Percentiles rank a stretch among this genome's conserved stretches.
Conservation (phyloP, 2,329 filamentous ascomycete genomes). For the Beauveria scarabaeidicola region DNA sequence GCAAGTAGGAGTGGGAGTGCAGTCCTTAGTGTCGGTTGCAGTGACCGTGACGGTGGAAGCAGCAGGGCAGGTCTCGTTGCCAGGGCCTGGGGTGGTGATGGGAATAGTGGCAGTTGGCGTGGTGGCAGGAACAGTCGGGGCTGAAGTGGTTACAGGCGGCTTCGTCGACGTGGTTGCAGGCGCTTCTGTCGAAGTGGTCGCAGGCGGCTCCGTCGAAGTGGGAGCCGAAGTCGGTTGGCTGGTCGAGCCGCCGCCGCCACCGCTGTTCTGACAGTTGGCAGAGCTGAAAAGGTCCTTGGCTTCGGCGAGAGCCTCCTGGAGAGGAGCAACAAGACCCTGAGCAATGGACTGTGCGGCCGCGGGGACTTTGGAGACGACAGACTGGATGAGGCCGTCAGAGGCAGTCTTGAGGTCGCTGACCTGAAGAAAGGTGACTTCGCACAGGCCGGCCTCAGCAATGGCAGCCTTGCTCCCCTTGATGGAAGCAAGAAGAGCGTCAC, state of each 20-base stretch:
- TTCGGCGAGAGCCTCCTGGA: slow-evolving; percentile 18
- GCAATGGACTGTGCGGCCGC: slow-evolving; percentile 21
- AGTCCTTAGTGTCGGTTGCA: slow-evolving; percentile 7
- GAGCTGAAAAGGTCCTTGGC: slow-evolving; percentile 19
- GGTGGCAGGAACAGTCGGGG: slow-evolving; percentile 5
- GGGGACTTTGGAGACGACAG: slow-evolving; percentile 23
- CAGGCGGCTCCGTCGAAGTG: not conserved
- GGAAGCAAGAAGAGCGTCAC: slow-evolving; percentile 17
- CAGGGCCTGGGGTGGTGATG: slow-evolving; percentile 3
- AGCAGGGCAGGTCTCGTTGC: slow-evolving; percentile 7
- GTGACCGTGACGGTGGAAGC: slow-evolving; percentile 9
- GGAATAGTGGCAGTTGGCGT: not conserved
- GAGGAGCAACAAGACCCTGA: slow-evolving; percentile 17
- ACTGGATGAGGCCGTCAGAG: slow-evolving; percentile 21
- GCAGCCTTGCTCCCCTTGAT: slow-evolving; percentile 21
- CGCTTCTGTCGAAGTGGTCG: not conserved
- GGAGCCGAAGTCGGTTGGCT: not conserved
- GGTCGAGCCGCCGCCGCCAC: not conserved
- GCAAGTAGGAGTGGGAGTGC: slow-evolving; percentile 6
- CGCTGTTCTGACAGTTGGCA: slow-evolving; percentile 22
- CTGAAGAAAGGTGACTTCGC: slow-evolving; percentile 19
- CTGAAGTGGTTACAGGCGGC: not conserved
- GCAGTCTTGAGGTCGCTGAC: slow-evolving; percentile 18
- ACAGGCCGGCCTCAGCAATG: slow-evolving; percentile 22
- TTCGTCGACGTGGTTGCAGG: slow-evolving; percentile 4